Conservation (phyloP, 1,284 basidiomycete genomes). For the Malassezia psittaci region DNA sequence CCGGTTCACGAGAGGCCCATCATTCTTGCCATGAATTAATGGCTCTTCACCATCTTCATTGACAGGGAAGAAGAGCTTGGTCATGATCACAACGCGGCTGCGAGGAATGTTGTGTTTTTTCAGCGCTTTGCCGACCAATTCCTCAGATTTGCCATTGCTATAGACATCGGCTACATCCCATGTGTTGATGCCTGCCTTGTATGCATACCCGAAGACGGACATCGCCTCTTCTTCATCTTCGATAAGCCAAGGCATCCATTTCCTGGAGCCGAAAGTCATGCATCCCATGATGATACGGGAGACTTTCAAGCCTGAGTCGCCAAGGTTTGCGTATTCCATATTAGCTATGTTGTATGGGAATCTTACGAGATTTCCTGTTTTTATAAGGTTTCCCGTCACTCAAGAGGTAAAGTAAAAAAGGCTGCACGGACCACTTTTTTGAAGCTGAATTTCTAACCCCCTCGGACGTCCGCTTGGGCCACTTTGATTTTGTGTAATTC, state of each 20-base stretch:
- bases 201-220: constrained; percentile 7
- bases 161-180: constrained; percentile 63
- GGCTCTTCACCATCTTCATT: constrained; percentile 16
- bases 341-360: too few relatives aligned
- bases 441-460: too few relatives aligned
- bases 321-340: neutral
- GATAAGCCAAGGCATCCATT: constrained; percentile 54
- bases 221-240: constrained; percentile 54
- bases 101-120: constrained; percentile 63
- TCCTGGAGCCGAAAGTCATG: constrained; percentile 51
- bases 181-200: constrained; percentile 56
- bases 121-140: constrained; percentile 66
- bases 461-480: too few relatives aligned
- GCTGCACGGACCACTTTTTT: too few relatives aligned
- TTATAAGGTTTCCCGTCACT: too few relatives aligned
- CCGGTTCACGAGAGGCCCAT: constrained; percentile 50
- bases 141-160: constrained; percentile 60
- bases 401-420: too few relatives aligned
- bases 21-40: neutral
- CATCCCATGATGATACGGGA: constrained; percentile 54
- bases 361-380: too few relatives aligned
- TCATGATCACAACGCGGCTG: constrained; percentile 63
- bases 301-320: constrained; percentile 12
- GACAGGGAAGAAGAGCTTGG: constrained; percentile 55
- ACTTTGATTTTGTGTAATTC: too few relatives aligned